Evolutionary conservation across 2,329 filamentous ascomycete species (phyloP), one percentile per base, ranked within the genome.

Genomic region (Ophiocordyceps camponoti-saundersi): DNA sequence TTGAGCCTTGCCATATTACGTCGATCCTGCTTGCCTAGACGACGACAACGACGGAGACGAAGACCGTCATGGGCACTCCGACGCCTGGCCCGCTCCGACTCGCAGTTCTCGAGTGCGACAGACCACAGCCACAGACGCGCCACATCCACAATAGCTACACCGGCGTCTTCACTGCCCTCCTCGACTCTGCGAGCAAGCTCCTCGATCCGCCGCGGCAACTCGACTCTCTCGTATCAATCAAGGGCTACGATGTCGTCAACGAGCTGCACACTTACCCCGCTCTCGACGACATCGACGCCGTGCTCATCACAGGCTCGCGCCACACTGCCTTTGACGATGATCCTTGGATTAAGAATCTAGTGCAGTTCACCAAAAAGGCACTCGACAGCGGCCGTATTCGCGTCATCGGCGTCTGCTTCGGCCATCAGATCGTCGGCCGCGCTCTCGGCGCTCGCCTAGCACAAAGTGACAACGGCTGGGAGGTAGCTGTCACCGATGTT

Each of bases 71-170:
- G 42, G 42, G 42, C 42, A 32, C 26, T 23, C 42, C 42, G 13
- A 6, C 45, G 42, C 52, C 57, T 36, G 48, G 55, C n/a, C 75
- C 76, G 29, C 66, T 90, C 53, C 82, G 85, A 48, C 82, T 95
- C 63, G 88, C 89, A 44, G 75, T 96, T 55, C 79, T 96, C 54
- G 86, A 95, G 70, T 82, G 85, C 68, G 90, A 95, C 65, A 84
- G 77, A 1, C 87, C 87, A 1, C 70, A 83, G 45, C 73, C 78
- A 1, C 64, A 73, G 42, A 76, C 82, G 36, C 67, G 75, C 47
- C 71, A 71, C 47, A 77, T 77, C 56, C 88, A 83, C 63, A 76
- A 78, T 46, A 72, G 72, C 50, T 95, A 95, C 65, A 77, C 79
- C 51, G 80, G 78, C 51, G 73, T 86, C 49, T 86, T 87, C 64